Conservation (phyloP, 1,284 basidiomycete genomes). For the Pseudozyma flocculosa region DNA sequence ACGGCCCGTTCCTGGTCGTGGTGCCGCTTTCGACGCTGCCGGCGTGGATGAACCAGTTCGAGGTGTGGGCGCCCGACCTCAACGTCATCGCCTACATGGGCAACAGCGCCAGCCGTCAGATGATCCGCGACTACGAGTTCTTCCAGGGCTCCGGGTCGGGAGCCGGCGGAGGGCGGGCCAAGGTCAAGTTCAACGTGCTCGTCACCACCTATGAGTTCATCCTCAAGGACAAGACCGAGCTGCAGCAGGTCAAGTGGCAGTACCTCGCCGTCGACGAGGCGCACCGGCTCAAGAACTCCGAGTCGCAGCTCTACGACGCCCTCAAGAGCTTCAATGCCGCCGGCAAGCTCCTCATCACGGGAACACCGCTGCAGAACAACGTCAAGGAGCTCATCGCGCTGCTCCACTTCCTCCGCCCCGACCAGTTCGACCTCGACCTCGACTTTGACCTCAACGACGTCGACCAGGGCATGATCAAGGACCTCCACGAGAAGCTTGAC, state of each 20-base stretch:
- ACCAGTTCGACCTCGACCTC: constrained; percentile 77
- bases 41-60: constrained; percentile 96
- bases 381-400: constrained; percentile 94
- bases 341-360: constrained; percentile 93
- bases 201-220: constrained; percentile 99
- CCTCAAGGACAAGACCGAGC: constrained; percentile 89
- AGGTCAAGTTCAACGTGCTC: constrained; percentile 87
- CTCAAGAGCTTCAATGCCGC: constrained; percentile 83
- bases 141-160: too few relatives aligned
- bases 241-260: constrained; percentile 92
- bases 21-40: constrained; percentile 98
- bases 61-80: constrained; percentile 91
- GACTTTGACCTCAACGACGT: constrained; percentile 81
- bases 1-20: constrained; percentile 94
- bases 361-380: constrained; percentile 97
- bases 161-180: constrained; percentile 71
- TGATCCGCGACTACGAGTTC: constrained; percentile 83
- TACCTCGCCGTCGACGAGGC: constrained; percentile 99
- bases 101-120: constrained; percentile 79
- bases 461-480: constrained; percentile 66
- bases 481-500: constrained; percentile 88
- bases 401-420: constrained; percentile 99
- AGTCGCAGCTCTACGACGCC: constrained; percentile 94
- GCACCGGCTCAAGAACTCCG: constrained; percentile 95
- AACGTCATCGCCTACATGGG: constrained; percentile 89